phyloP scores from a whole-genome alignment of 345 rosid genomes.

The Eucalyptus melliodora region DNA sequence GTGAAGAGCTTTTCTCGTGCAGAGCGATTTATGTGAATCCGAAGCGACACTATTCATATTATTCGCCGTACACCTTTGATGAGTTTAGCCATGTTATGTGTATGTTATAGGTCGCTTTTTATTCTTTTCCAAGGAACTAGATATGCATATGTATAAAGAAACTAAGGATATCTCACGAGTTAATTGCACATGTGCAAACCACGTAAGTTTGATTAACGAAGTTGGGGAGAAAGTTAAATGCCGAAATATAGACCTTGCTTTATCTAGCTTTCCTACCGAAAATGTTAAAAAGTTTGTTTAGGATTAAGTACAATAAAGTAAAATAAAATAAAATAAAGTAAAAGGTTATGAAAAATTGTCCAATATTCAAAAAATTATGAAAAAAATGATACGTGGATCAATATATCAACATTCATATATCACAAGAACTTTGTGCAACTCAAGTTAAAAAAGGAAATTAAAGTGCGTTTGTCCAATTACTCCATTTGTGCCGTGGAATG shows the following conservation, averaged over 20 bases:
- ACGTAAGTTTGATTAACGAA: not conserved
- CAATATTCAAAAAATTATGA: not conserved
- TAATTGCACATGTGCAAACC: not conserved
- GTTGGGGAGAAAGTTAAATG: not conserved
- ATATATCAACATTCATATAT: not conserved
- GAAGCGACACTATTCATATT: fast-evolving
- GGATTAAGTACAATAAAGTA: not conserved
- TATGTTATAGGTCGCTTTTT: not conserved
- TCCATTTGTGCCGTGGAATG: fast-evolving
- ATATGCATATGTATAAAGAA: not conserved
- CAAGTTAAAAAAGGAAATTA: too few species aligned
- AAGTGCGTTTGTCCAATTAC: not conserved
- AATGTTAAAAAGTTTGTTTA: not conserved
- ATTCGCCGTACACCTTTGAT: not conserved
- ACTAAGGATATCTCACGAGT: not conserved
- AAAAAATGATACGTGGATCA: not conserved
- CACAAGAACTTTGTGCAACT: fast-evolving
- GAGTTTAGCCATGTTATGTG: not conserved
- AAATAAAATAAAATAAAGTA: not conserved
- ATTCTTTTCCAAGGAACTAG: not conserved
- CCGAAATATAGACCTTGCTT: not conserved
- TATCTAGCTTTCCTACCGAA: not conserved
- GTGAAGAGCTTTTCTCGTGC: not conserved
- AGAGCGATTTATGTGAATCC: not conserved
- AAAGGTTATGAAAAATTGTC: not conserved